Evolutionary conservation across 2,329 filamentous ascomycete species (phyloP).

Genomic region (Scopulariopsis brevicaulis): DNA sequence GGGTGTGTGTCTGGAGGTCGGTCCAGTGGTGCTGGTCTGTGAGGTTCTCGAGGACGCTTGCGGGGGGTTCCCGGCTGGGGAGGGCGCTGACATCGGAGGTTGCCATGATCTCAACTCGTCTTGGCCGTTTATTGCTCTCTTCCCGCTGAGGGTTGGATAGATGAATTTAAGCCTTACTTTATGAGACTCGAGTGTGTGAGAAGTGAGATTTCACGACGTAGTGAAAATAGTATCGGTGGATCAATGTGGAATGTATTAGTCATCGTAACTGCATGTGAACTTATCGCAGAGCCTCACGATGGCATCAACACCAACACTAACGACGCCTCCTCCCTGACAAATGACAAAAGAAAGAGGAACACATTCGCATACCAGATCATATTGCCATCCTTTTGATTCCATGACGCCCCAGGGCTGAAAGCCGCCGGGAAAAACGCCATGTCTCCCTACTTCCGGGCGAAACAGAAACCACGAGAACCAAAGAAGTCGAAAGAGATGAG

Average conservation of each 20-base stretch:
- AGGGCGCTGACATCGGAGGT: background rate
- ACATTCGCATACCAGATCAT: too few relatives aligned
- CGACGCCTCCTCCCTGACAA: too few relatives aligned
- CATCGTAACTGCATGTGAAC: background rate
- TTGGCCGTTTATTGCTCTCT: background rate
- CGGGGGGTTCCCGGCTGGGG: slow-evolving; percentile 13
- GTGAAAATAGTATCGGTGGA: background rate
- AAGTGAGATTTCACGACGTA: background rate
- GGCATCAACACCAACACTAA: too few relatives aligned
- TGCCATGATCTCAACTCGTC: background rate
- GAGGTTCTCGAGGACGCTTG: slow-evolving; percentile 57
- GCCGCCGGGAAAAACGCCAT: too few relatives aligned
- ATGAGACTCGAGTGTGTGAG: background rate
- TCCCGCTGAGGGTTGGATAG: background rate
- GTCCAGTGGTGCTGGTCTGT: slow-evolving; percentile 68
- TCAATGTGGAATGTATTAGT: background rate
- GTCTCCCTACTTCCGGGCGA: too few relatives aligned
- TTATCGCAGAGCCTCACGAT: background rate
- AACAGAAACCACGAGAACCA: too few relatives aligned
- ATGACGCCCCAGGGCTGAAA: too few relatives aligned
- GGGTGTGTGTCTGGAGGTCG: slow-evolving; percentile 40
- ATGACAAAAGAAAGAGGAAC: too few relatives aligned
- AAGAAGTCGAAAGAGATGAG: too few relatives aligned
- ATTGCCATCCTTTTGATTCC: too few relatives aligned
- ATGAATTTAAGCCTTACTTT: background rate